These are phyloP conservation scores for Saccharomyces hybrid DNA, from an alignment of 1,139 yeast species.

Conservation along the genomic window DNA sequence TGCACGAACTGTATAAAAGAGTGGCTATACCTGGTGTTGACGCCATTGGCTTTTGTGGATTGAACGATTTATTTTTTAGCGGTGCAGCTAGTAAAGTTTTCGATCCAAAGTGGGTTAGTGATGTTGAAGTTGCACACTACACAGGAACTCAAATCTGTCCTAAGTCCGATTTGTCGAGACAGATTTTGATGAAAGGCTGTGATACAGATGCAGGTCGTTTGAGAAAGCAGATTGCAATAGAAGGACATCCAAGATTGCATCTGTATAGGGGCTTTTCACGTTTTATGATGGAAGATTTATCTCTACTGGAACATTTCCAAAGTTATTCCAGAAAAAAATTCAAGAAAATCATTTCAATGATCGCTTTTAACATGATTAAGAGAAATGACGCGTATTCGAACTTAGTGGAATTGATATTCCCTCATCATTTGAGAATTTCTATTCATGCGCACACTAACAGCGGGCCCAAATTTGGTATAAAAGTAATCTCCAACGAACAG, in stretches of 20 bases:
- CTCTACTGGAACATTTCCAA: conserved; percentile 35
- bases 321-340: conserved; percentile 40
- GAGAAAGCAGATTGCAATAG: conserved; percentile 31
- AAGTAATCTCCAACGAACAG: conserved; percentile 38
- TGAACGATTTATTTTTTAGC: conserved; percentile 34
- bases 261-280: conserved; percentile 51
- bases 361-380: conserved; percentile 58
- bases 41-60: conserved; percentile 34
- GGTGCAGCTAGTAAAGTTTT: conserved; percentile 24
- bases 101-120: conserved; percentile 26
- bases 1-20: conserved; percentile 36
- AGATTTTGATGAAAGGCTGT: conserved; percentile 36
- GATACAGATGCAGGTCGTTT: conserved; percentile 37
- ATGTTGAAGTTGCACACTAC: conserved; percentile 28
- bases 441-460: conserved; percentile 52
- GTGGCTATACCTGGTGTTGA: conserved; percentile 28
- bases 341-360: conserved; percentile 44
- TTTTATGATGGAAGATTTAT: conserved; percentile 53
- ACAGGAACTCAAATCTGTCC: conserved; percentile 34
- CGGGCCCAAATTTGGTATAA: conserved; percentile 54
- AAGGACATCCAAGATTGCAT: conserved; percentile 43
- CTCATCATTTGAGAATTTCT: conserved; percentile 50
- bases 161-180: conserved; percentile 34
- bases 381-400: conserved; percentile 60
- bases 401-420: conserved; percentile 50